Base-by-base conservation (phyloP, 371 early-diverging fungal species). In the Rhizomucor pusillus region DNA sequence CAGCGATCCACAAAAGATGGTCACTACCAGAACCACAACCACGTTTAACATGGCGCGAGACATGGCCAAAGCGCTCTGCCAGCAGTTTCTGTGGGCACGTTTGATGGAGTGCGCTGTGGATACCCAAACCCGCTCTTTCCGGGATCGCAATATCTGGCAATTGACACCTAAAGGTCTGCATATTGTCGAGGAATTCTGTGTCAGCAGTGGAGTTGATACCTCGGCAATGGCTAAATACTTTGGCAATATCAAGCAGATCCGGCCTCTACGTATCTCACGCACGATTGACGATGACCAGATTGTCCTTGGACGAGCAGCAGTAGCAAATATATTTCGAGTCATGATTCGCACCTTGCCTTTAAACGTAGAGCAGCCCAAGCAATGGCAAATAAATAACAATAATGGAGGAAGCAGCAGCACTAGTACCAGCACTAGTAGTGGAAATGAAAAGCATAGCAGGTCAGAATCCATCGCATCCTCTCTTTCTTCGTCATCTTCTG, bases 31-130 rank as follows among this genome's bases (percentile, higher is more conserved):
- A 0, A 78, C 78, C 5, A 85, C 82, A 0, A 85, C 85, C 0
- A 81, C 80, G 6, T 82, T 85, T 53, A 81, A 79, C 16, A 78
- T 85, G 74, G 74, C 75, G 4, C 56, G 75, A 45, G 83, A 83
- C 40, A 82, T 85, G 83, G 83, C 85, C 25, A 77, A 76, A 55
- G 78, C 79, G 20, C 60, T 85, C 3, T 85, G 85, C 43, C 83
- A 85, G 51, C 74, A 80, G 35, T 83, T 85, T 54, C 79, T 77
- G 65, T 77, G 75, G 36, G 79, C 81, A 19, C 71, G 73, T 2
- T 41, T 83, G 22, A 68, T 81, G 54, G 83, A 83, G 46, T 75
- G 68, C 43, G 78, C 81, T 0, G 65, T 68, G 0, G 85, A 85
- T 37, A 67, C 73, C 4, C 65, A 61, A 29, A 79, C 63, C 48